A percentile compares a stretch with the other conserved stretches of the same genome.
Evolutionary conservation across 176 grass and related monocot species (phyloP).

Genomic region (Dactylis glomerata): DNA sequence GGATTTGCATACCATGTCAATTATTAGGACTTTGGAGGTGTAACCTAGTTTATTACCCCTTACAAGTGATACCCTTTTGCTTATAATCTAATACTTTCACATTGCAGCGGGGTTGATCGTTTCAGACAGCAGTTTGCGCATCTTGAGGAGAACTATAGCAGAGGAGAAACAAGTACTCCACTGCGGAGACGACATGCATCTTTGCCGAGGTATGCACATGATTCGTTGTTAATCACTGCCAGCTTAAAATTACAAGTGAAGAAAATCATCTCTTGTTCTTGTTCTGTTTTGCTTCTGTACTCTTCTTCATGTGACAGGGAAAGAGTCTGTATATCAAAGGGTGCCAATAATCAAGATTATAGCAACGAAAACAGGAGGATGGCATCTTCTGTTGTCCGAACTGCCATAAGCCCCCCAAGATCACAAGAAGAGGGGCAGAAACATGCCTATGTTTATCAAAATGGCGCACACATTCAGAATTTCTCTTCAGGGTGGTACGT

Average conservation of each 20-base stretch:
- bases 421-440: constrained; percentile 21
- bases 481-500: constrained; percentile 23
- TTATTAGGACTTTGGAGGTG: constrained; percentile 7
- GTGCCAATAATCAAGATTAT: constrained; percentile 22
- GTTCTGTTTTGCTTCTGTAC: constrained; percentile 7
- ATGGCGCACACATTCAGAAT: not conserved
- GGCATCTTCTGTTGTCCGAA: constrained; percentile 49
- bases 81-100: constrained; percentile 18
- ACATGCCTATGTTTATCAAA: constrained; percentile 21
- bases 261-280: not conserved
- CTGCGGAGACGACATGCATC: constrained; percentile 65
- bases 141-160: constrained; percentile 80
- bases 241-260: not conserved
- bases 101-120: constrained; percentile 69
- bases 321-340: constrained; percentile 57
- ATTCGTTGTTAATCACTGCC: not conserved
- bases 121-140: constrained; percentile 86
- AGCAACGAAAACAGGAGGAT: constrained; percentile 43
- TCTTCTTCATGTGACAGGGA: constrained; percentile 52
- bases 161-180: constrained; percentile 62
- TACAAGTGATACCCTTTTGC: not conserved
- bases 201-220: constrained; percentile 65
- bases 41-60: constrained; percentile 7
- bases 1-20: not conserved
- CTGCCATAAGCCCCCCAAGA: constrained; percentile 47